phyloP scores from a whole-genome alignment of 169 alveolate genomes.

The Condylostoma magnum region DNA sequence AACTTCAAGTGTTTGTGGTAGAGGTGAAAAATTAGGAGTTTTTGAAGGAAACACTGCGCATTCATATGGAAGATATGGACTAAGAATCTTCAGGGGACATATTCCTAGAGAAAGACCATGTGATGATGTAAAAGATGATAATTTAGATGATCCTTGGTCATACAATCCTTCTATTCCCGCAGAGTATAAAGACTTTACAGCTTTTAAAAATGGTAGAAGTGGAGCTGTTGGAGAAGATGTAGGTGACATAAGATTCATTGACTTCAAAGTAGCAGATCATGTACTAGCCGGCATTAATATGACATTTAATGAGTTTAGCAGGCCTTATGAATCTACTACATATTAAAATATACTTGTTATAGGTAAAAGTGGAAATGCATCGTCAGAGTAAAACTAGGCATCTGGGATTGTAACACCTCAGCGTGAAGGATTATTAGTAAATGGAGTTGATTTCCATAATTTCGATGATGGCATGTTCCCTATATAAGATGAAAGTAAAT shows the following conservation, averaged over 20 bases:
- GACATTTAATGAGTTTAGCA: constrained; percentile 30
- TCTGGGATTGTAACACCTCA: constrained; percentile 61
- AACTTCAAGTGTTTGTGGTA: constrained; percentile 60
- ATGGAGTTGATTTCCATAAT: constrained; percentile 35
- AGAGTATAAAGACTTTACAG: constrained; percentile 33
- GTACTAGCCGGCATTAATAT: constrained; percentile 56
- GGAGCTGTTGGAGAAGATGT: constrained; percentile 59
- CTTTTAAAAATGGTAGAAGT: constrained; percentile 52
- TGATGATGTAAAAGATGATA: not conserved
- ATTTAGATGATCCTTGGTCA: not conserved
- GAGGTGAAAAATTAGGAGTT: constrained; percentile 41
- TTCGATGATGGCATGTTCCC: constrained; percentile 33
- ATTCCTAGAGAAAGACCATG: constrained; percentile 47
- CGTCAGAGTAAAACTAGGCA: constrained; percentile 8
- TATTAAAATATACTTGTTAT: constrained; percentile 34
- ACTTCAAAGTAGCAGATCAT: constrained; percentile 50
- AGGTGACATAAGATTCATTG: constrained; percentile 48
- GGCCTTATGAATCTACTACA: constrained; percentile 17
- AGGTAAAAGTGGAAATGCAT: constrained; percentile 38
- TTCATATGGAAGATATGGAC: constrained; percentile 67
- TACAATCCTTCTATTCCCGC: constrained; percentile 53
- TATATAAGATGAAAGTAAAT: constrained; percentile 56
- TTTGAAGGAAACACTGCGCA: constrained; percentile 63
- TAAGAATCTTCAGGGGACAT: constrained; percentile 57
- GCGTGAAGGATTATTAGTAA: constrained; percentile 54